These are phyloP conservation scores for Flaveria trinervia DNA, from an alignment of 129 eudicot species.

Conservation along the genomic window DNA sequence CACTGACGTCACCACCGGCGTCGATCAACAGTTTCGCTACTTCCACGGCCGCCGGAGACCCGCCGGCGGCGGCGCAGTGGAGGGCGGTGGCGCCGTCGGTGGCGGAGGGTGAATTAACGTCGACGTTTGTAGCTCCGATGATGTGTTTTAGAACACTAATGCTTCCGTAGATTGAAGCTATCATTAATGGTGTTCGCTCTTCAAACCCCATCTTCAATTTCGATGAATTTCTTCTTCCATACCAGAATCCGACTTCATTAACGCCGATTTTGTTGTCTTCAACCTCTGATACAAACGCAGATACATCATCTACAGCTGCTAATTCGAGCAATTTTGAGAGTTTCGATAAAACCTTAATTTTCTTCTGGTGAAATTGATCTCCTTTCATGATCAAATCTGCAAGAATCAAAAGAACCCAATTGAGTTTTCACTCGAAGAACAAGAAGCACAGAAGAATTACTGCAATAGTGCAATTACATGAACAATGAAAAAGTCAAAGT, in stretches of 20 bases:
- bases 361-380: slow-evolving; percentile 24
- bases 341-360: not conserved
- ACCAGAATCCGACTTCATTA: slow-evolving; percentile 67
- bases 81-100: slow-evolving; percentile 81
- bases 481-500: no score
- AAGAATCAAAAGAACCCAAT: no score
- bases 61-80: slow-evolving; percentile 93
- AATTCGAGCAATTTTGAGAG: slow-evolving; percentile 66
- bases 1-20: slow-evolving; percentile 47
- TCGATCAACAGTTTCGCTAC: slow-evolving; percentile 53
- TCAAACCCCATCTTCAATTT: slow-evolving; percentile 60
- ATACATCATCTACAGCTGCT: slow-evolving; percentile 66
- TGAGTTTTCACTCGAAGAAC: no score
- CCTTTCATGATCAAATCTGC: slow-evolving; percentile 43
- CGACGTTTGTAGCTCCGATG: slow-evolving; percentile 30
- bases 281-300: slow-evolving; percentile 46
- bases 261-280: slow-evolving; percentile 43
- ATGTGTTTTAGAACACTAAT: slow-evolving; percentile 49
- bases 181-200: slow-evolving; percentile 72
- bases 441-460: no score
- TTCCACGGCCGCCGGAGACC: slow-evolving; percentile 45
- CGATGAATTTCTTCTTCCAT: slow-evolving; percentile 62
- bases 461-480: no score
- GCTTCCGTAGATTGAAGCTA: slow-evolving; percentile 84
- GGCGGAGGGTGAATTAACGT: slow-evolving; percentile 58